These are phyloP conservation scores for Leccinellum rugosiceps DNA, from an alignment of 768 basidiomycete genomes.

Conservation along the genomic window DNA sequence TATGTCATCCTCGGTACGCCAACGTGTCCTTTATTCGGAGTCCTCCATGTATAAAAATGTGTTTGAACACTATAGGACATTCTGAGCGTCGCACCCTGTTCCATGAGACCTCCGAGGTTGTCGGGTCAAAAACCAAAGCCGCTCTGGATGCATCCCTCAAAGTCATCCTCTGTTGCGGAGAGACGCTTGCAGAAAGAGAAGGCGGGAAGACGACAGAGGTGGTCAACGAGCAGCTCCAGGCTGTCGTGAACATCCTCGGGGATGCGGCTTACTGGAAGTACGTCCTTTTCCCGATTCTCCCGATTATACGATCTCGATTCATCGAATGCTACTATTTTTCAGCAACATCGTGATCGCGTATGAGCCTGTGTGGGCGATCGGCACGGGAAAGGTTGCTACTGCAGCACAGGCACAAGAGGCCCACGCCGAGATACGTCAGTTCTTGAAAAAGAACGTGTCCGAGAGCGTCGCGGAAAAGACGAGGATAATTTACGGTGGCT, in stretches of 20 bases:
- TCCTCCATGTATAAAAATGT: neutral
- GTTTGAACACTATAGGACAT: constrained; percentile 58
- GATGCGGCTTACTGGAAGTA: constrained; percentile 75
- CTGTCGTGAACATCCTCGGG: constrained; percentile 60
- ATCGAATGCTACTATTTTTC: neutral
- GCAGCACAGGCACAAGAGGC: constrained; percentile 90
- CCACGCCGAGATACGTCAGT: constrained; percentile 79
- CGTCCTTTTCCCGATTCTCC: constrained; percentile 18
- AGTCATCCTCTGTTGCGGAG: constrained; percentile 96
- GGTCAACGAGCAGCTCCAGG: constrained; percentile 77
- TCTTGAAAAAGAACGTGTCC: constrained; percentile 64
- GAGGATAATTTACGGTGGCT: constrained; percentile 95
- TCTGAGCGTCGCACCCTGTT: constrained; percentile 95
- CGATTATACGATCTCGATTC: neutral
- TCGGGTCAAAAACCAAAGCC: constrained; percentile 84
- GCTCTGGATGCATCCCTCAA: constrained; percentile 72
- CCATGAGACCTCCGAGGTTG: constrained; percentile 77
- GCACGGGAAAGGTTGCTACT: constrained; percentile 94
- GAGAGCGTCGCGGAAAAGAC: constrained; percentile 64
- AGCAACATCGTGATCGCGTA: constrained; percentile 95
- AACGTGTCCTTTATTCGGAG: neutral
- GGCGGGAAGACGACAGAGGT: constrained; percentile 70
- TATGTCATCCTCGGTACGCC: constrained; percentile 85
- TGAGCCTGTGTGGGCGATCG: constrained; percentile 98
- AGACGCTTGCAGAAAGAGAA: constrained; percentile 89